phyloP scores from a whole-genome alignment of 148 eudicot species.

The Chenopodium formosanum region DNA sequence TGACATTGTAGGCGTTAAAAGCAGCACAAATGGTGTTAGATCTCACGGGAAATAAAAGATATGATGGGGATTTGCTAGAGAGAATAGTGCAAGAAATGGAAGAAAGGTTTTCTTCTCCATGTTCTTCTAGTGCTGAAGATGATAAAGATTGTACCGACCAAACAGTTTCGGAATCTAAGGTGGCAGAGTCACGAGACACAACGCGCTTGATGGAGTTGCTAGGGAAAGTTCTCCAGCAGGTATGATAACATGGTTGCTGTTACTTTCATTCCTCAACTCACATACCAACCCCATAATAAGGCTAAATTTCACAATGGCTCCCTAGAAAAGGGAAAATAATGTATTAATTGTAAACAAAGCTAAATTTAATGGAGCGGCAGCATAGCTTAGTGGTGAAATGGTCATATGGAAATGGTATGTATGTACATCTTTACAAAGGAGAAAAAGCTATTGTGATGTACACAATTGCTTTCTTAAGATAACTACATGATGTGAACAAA shows the following conservation, averaged over 20 bases:
- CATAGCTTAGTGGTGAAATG: too few relatives aligned
- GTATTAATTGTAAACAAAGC: too few relatives aligned
- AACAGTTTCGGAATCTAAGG: slow-evolving; percentile 30
- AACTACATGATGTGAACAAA: too few relatives aligned
- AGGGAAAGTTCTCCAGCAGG: slow-evolving; percentile 79
- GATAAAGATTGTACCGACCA: slow-evolving; percentile 22
- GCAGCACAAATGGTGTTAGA: slow-evolving; percentile 73
- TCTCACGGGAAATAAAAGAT: slow-evolving; percentile 57
- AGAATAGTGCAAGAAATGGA: slow-evolving; percentile 75
- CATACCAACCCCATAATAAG: neutral
- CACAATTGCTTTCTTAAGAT: too few relatives aligned
- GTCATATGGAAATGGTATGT: too few relatives aligned
- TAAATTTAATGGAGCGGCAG: too few relatives aligned
- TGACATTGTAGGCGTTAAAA: slow-evolving; percentile 61
- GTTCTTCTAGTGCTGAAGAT: slow-evolving; percentile 18
- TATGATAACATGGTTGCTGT: slow-evolving; percentile 10
- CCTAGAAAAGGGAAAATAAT: too few relatives aligned
- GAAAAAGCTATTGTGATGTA: too few relatives aligned
- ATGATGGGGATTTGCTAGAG: slow-evolving; percentile 59
- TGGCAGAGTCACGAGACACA: slow-evolving; percentile 46
- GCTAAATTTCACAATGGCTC: too few relatives aligned
- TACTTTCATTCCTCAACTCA: slow-evolving; percentile 1
- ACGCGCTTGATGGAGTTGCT: slow-evolving; percentile 60
- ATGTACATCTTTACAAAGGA: too few relatives aligned
- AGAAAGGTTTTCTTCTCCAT: slow-evolving; percentile 33